phyloP scores from a whole-genome alignment of 495 filamentous ascomycete species.

The Aspergillus asperescens region DNA sequence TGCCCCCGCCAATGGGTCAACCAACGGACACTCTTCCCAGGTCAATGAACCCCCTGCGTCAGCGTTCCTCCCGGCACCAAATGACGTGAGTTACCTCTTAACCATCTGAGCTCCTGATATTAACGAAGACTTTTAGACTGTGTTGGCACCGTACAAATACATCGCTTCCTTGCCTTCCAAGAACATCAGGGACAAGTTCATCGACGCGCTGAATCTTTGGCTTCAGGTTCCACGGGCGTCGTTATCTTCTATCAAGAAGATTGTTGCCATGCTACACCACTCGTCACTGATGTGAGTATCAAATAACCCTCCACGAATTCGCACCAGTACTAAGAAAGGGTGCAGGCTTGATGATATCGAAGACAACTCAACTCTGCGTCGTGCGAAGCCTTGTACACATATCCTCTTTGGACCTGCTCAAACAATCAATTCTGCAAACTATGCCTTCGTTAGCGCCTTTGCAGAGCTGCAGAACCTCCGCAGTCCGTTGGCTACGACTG shows the following conservation, averaged over 20 bases:
- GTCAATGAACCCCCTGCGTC: too few species aligned
- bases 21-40: too few species aligned
- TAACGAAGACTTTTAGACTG: too few species aligned
- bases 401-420: constrained; percentile 81
- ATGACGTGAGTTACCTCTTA: too few species aligned
- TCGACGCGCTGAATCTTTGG: constrained; percentile 79
- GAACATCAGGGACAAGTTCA: constrained; percentile 68
- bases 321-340: neutral
- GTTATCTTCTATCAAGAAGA: constrained; percentile 67
- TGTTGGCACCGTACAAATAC: constrained; percentile 46
- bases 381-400: constrained; percentile 81
- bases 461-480: constrained; percentile 59
- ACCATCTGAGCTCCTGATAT: too few species aligned
- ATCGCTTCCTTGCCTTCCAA: constrained; percentile 72
- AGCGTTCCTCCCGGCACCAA: too few species aligned
- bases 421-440: constrained; percentile 90
- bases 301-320: neutral
- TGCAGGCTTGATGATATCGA: constrained; percentile 75
- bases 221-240: constrained; percentile 66
- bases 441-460: constrained; percentile 76
- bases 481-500: constrained; percentile 37
- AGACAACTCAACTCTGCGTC: constrained; percentile 67
- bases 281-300: constrained; percentile 67
- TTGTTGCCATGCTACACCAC: constrained; percentile 83
- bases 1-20: too few species aligned